These are phyloP conservation scores for Cupressus sempervirens DNA, from an alignment of 75 land plant species.

Conservation along the genomic window DNA sequence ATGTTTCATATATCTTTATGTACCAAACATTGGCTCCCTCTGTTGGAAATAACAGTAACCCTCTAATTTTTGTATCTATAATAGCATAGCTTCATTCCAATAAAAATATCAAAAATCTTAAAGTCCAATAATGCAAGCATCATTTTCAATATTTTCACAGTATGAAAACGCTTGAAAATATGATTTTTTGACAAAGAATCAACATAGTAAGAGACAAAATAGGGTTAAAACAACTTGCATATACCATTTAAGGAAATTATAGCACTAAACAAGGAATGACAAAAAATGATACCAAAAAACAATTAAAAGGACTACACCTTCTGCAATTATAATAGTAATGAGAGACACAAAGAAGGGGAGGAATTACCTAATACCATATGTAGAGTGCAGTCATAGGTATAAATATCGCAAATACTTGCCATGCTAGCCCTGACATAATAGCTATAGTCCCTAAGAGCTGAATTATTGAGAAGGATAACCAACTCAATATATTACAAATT, in stretches of 20 bases:
- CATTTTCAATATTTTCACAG: background rate
- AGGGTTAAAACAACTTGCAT: background rate
- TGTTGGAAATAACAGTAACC: no score
- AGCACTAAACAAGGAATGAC: background rate
- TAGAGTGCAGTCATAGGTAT: no score
- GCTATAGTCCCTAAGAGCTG: constrained; percentile 64
- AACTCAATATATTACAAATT: constrained; percentile 44
- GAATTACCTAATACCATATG: constrained; percentile 72
- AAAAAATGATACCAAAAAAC: background rate
- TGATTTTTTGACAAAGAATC: background rate
- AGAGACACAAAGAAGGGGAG: background rate
- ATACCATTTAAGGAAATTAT: background rate
- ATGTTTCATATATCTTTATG: no score
- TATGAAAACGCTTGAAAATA: background rate
- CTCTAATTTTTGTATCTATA: background rate
- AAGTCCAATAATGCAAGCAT: background rate
- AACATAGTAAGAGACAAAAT: background rate
- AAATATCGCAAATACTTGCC: constrained; percentile 70
- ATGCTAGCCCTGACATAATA: constrained; percentile 86
- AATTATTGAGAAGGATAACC: constrained; percentile 61
- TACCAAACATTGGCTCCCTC: no score
- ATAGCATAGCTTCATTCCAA: background rate
- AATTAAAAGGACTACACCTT: background rate
- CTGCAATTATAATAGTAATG: background rate
- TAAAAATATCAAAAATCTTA: background rate